Conservation (phyloP, 2,329 filamentous ascomycete species). For the Aspergillus sp. region DNA sequence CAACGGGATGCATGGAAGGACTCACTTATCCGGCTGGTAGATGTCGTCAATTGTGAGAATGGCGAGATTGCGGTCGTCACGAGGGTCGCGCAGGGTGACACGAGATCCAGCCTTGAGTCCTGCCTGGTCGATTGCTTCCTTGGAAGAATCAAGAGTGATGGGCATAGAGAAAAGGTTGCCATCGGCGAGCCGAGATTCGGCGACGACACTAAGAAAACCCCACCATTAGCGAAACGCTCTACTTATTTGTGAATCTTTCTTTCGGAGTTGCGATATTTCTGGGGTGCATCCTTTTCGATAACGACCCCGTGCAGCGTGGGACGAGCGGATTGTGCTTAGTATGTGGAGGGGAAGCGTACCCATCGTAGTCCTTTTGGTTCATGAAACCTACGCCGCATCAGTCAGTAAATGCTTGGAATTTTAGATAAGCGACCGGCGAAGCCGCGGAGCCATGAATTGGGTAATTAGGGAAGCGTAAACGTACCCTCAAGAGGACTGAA, state of each 20-base stretch:
- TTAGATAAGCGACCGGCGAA: not conserved
- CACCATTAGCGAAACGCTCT: slow-evolving; percentile 14
- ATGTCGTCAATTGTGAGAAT: slow-evolving; percentile 95
- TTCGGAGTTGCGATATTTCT: slow-evolving; percentile 9
- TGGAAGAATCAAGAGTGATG: slow-evolving; percentile 84
- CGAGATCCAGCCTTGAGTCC: slow-evolving; percentile 77
- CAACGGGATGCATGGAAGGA: slow-evolving; percentile 8
- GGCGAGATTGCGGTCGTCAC: slow-evolving; percentile 92
- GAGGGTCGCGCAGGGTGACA: slow-evolving; percentile 88
- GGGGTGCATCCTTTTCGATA: slow-evolving; percentile 1
- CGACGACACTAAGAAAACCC: slow-evolving; percentile 68
- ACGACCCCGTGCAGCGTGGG: not conserved
- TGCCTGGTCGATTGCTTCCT: slow-evolving; percentile 71
- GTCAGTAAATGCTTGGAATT: slow-evolving; percentile 14
- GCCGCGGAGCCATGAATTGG: not conserved
- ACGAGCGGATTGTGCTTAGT: not conserved
- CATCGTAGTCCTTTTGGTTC: slow-evolving; percentile 95
- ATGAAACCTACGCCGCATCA: slow-evolving; percentile 70
- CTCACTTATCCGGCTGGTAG: slow-evolving; percentile 93
- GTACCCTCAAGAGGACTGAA: slow-evolving; percentile 96
- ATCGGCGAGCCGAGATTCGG: slow-evolving; percentile 79
- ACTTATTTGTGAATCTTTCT: not conserved
- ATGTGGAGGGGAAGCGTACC: slow-evolving; percentile 55
- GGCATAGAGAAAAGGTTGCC: slow-evolving; percentile 95
- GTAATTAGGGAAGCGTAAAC: slow-evolving; percentile 33